Conservation (phyloP, 1,139 yeast genomes). For the Geotrichum histeridarum region DNA sequence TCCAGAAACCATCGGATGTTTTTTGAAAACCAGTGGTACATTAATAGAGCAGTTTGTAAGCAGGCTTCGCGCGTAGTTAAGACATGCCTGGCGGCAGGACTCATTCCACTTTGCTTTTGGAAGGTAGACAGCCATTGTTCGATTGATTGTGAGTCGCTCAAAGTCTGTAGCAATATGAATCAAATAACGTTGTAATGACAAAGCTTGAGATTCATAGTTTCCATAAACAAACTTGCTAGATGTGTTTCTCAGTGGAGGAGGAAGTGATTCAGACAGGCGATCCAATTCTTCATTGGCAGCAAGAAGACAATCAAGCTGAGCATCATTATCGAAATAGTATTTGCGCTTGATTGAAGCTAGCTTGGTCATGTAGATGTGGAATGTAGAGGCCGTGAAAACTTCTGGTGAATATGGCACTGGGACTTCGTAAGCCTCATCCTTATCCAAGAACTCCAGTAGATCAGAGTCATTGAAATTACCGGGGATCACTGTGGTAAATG, state of each 20-base stretch:
- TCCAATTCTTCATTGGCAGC: constrained; percentile 14
- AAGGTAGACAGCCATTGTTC: constrained; percentile 18
- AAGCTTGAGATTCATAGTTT: constrained; percentile 6
- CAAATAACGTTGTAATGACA: constrained; percentile 17
- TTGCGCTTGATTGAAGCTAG: constrained; percentile 16
- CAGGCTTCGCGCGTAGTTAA: constrained; percentile 13
- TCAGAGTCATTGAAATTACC: constrained; percentile 23
- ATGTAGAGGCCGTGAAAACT: constrained; percentile 10
- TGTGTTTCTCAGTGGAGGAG: background rate
- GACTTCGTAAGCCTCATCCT: background rate
- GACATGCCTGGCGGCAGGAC: constrained; percentile 12
- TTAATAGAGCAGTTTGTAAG: constrained; percentile 7
- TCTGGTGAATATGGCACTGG: constrained; percentile 7
- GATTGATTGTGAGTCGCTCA: constrained; percentile 17
- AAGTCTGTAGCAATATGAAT: constrained; percentile 17
- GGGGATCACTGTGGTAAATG: constrained; percentile 34
- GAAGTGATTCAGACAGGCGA: constrained; percentile 2
- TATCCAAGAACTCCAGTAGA: constrained; percentile 9
- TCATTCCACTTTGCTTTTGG: constrained; percentile 18
- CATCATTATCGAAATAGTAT: constrained; percentile 12
- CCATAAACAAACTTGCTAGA: constrained; percentile 12
- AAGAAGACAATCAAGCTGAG: background rate
- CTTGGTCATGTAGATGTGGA: constrained; percentile 13
- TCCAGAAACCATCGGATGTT: constrained; percentile 20
- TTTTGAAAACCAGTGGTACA: constrained; percentile 17